phyloP scores from a whole-genome alignment of 139 green algal genomes.

The Dunaliella sp. region DNA sequence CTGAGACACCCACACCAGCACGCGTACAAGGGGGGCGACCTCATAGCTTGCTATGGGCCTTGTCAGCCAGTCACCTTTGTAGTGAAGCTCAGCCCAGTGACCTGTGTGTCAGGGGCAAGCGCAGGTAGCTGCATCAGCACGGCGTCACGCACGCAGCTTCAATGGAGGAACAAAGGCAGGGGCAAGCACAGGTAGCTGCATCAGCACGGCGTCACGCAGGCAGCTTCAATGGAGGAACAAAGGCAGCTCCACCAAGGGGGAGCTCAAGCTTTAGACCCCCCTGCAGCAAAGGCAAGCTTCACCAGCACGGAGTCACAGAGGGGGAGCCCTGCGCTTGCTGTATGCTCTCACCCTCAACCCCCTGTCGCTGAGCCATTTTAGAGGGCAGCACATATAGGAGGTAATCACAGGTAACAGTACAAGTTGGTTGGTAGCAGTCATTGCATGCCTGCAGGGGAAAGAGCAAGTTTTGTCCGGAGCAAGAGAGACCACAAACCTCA shows the following conservation, averaged over 20 bases:
- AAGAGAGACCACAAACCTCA: too few species aligned
- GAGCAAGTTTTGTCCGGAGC: too few species aligned
- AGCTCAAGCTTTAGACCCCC: too few species aligned
- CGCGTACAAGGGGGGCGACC: slow-evolving; percentile 62
- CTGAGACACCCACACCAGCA: slow-evolving; percentile 56
- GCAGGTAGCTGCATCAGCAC: not conserved
- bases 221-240: not conserved
- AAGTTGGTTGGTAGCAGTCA: too few species aligned
- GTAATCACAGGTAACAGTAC: too few species aligned
- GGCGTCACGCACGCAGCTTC: not conserved
- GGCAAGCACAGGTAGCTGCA: not conserved
- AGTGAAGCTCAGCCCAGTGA: slow-evolving; percentile 53
- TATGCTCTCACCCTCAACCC: too few species aligned
- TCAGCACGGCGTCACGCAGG: not conserved
- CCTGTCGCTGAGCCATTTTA: too few species aligned
- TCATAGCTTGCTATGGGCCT: slow-evolving; percentile 76
- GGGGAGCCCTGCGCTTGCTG: too few species aligned
- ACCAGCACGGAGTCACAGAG: too few species aligned
- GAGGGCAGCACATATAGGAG: too few species aligned
- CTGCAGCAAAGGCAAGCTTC: too few species aligned
- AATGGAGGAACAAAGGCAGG: not conserved
- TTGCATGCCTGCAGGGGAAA: too few species aligned
- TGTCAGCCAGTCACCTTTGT: slow-evolving; percentile 73
- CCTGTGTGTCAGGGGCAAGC: slow-evolving; percentile 26
- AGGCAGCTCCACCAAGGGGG: not conserved